These are phyloP conservation scores for Mrakiaceae sp. DNA, from an alignment of 1,284 basidiomycete species.

Conservation along the genomic window DNA sequence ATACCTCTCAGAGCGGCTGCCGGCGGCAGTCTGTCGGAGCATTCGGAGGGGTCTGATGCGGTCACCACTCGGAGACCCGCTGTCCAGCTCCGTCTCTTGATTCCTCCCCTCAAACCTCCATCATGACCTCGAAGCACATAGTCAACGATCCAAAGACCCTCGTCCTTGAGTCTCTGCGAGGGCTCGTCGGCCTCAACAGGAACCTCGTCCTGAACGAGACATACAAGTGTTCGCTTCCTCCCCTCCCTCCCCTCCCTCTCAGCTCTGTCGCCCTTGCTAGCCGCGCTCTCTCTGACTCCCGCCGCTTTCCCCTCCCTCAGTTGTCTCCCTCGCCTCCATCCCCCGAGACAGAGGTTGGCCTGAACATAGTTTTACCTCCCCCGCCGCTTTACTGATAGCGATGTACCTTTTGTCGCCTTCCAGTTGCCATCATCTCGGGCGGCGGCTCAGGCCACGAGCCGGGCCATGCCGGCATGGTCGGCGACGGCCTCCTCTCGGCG, in stretches of 20 bases:
- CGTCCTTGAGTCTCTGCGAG: slow-evolving; percentile 63
- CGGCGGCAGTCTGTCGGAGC: no score
- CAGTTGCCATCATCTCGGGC: slow-evolving; percentile 14
- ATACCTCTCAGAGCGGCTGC: no score
- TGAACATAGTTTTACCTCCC: no score
- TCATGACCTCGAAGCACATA: slow-evolving; percentile 50
- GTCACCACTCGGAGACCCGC: no score
- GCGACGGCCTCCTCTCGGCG: neutral
- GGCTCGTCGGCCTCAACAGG: slow-evolving; percentile 60
- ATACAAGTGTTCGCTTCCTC: neutral
- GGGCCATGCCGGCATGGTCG: neutral
- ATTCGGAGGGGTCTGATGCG: no score
- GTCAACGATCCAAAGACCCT: slow-evolving; percentile 55
- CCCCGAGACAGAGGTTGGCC: no score
- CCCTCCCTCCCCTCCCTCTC: neutral
- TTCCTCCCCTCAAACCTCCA: neutral
- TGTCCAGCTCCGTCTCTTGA: no score
- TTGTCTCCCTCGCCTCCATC: no score
- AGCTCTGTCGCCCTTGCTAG: neutral
- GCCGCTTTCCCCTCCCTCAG: no score
- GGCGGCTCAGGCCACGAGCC: slow-evolving; percentile 9
- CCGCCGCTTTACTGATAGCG: no score
- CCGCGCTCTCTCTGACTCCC: no score
- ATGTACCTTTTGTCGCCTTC: no score
- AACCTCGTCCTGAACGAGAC: slow-evolving; percentile 51